Evolutionary conservation across 805 yeast species (phyloP).

Genomic region (Priceomyces haplophilus): DNA sequence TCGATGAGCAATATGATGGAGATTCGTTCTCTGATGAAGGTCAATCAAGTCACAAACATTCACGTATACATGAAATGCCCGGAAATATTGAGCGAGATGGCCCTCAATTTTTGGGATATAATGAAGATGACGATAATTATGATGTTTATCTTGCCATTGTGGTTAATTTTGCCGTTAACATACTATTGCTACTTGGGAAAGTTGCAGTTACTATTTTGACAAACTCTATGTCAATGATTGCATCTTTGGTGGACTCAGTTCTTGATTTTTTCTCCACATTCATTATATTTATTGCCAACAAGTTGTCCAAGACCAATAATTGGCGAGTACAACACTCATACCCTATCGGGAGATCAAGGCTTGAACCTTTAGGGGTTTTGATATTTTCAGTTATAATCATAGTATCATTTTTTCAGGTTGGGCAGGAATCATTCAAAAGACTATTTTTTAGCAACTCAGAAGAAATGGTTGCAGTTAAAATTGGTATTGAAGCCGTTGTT

Average conservation of each 20-base stretch:
- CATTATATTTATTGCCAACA: slow-evolving; percentile 63
- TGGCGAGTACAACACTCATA: slow-evolving; percentile 46
- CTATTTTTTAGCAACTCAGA: slow-evolving; percentile 34
- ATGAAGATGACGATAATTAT: slow-evolving; percentile 38
- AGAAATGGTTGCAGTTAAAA: slow-evolving; percentile 39
- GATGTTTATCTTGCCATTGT: slow-evolving; percentile 59
- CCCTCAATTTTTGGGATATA: slow-evolving; percentile 50
- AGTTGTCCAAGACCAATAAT: slow-evolving; percentile 42
- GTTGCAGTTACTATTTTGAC: slow-evolving; percentile 59
- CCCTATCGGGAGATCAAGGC: slow-evolving; percentile 70
- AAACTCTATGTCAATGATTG: slow-evolving; percentile 69
- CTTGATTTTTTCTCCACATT: slow-evolving; percentile 72
- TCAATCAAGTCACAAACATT: slow-evolving; percentile 18
- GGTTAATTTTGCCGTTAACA: slow-evolving; percentile 60
- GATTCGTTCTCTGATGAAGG: slow-evolving; percentile 4
- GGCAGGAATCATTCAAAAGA: slow-evolving; percentile 55
- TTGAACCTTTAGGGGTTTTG: slow-evolving; percentile 77
- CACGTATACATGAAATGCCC: slow-evolving; percentile 47
- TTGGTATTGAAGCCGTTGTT: slow-evolving; percentile 48
- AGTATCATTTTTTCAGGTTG: slow-evolving; percentile 69
- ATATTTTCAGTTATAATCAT: slow-evolving; percentile 71
- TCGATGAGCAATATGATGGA: slow-evolving; percentile 5
- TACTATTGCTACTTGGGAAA: slow-evolving; percentile 59
- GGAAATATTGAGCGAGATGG: slow-evolving; percentile 60
- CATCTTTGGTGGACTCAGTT: slow-evolving; percentile 74